Evolutionary conservation across 2,329 filamentous ascomycete genomes (phyloP), one percentile per base, ranked within the genome.

Genomic region (Elsinoe ampelina): DNA sequence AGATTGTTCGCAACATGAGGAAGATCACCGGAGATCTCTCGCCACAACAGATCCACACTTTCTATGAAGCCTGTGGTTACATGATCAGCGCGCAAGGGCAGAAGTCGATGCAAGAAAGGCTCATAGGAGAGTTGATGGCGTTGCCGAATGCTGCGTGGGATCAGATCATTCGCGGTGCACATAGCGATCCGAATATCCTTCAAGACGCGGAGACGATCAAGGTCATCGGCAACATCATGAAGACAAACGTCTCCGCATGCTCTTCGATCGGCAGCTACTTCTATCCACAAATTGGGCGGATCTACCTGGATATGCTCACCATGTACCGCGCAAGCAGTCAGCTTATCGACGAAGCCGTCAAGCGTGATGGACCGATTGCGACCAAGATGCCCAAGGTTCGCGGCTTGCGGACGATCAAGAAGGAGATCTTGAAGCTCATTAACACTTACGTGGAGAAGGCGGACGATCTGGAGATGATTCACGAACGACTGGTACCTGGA

Each of bases 221-320:
- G 77, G 85, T 98, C 63, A 91, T 98, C 61, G 93, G 93, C 63
- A 98, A 98, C 73, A 96, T 98, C 69, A 98, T 98, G 93, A 98
- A 98, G 81, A 98, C 93, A 0, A 98, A 98, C 66, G 93, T 98
- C 3, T 92, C 95, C n/a, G 93, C 93, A 35, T 98, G 93, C 72
- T 89, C 88, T 35, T 97, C 93, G 0, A 93, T 98, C 58, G 93
- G 95, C 34, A 84, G 89, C 54, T 98, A 97, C 74, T 98, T 98
- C 72, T 96, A 95, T 68, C 92, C 93, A 11, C 93, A 98, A 70
- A 95, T 98, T 64, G 93, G 92, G 39, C 86, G 90, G 58, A 97
- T 98, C 64, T 98, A 97, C 72, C 84, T 95, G 63, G 93, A 98
- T 69, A 97, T 98, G 92, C 77, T 98, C 58, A 92, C 93, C 66